Evolutionary conservation across 805 yeast genomes (phyloP), one percentile per base, ranked within the genome.

Genomic region (Naumovozyma baii): DNA sequence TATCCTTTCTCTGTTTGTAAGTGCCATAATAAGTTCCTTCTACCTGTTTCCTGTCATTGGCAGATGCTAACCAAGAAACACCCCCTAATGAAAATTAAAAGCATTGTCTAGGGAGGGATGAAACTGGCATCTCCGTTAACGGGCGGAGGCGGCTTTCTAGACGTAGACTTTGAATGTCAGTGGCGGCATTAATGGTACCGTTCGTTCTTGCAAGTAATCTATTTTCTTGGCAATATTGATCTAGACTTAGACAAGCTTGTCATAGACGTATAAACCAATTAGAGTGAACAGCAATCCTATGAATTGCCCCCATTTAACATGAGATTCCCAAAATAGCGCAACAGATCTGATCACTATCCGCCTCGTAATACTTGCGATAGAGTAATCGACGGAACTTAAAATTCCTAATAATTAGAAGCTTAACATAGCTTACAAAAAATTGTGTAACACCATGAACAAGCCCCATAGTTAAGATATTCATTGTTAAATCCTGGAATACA

Each of bases 391-490:
- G 3, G 92, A 83, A n/a, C 80, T 70, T 18, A 82, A 69, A 49
- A 72, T 55, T 2, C 90, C 90, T 47, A 83, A 69, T 34, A 83
- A 70, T 57, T 80, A 87, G 59, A 83, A 83, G 18, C 90, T 90
- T 36, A 82, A 59, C 55, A 83, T 68, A 2, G 85, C 75, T 61
- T 83, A 92, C 39, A 74, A 50, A 53, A 82, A 83, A 63, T n/a
- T 83, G 94, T 3, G 81, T 64, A 1, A 73, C 39, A 2, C 88
- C 87, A 57, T 83, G 84, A n/a, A 78, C 39, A 4, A 73, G 20
- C 25, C 80, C 67, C 34, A 78, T 55, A 0, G 48, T 29, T 3
- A 67, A 32, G 2, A 70, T 62, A 1, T 39, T 37, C 5, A 43
- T 10, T 18, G 51, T 50, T 20, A 68, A 34, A 34, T 64, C 63